Conservation (phyloP, 108 stramenopile genomes). For the Thalassiosira profunda region DNA sequence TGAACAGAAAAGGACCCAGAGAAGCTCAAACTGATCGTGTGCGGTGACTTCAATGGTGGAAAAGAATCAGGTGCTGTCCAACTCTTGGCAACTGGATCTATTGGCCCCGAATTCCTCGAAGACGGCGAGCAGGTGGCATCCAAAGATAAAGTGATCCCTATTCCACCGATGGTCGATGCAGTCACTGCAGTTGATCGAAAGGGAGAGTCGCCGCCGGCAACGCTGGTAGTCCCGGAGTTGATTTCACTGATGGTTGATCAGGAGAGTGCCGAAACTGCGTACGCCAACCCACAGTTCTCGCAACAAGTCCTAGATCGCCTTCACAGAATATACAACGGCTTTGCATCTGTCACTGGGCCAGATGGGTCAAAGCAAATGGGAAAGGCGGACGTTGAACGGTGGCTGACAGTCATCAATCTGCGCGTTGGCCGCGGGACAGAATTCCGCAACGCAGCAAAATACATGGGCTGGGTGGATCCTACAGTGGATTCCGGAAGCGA, state of each 20-base stretch:
- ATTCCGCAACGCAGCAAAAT: slow-evolving; percentile 70
- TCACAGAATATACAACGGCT: slow-evolving; percentile 53
- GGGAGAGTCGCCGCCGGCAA: slow-evolving; percentile 57
- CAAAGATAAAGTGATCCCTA: slow-evolving; percentile 64
- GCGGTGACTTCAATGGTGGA: slow-evolving; percentile 93
- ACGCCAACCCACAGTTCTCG: slow-evolving; percentile 62
- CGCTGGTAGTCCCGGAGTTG: slow-evolving; percentile 83
- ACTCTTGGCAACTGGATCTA: slow-evolving; percentile 68
- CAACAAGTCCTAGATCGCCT: slow-evolving; percentile 61
- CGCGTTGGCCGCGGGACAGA: slow-evolving; percentile 80
- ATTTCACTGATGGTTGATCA: slow-evolving; percentile 72
- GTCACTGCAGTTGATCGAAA: slow-evolving; percentile 25
- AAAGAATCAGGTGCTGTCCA: slow-evolving; percentile 81
- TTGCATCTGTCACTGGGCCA: too few species aligned
- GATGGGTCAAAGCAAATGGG: slow-evolving; percentile 73
- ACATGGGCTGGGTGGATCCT: slow-evolving; percentile 75
- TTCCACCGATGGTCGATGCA: slow-evolving; percentile 66
- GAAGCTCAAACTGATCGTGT: slow-evolving; percentile 68
- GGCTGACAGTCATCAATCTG: slow-evolving; percentile 83
- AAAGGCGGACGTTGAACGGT: slow-evolving; percentile 73
- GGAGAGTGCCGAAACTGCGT: slow-evolving; percentile 41
- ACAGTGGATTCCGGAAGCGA: slow-evolving; percentile 28
- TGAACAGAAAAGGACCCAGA: slow-evolving; percentile 36
- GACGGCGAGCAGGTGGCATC: slow-evolving; percentile 77
- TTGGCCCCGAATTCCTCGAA: slow-evolving; percentile 78